Conservation (phyloP, 2,329 filamentous ascomycete genomes). For the Aspergillus bombycis region DNA sequence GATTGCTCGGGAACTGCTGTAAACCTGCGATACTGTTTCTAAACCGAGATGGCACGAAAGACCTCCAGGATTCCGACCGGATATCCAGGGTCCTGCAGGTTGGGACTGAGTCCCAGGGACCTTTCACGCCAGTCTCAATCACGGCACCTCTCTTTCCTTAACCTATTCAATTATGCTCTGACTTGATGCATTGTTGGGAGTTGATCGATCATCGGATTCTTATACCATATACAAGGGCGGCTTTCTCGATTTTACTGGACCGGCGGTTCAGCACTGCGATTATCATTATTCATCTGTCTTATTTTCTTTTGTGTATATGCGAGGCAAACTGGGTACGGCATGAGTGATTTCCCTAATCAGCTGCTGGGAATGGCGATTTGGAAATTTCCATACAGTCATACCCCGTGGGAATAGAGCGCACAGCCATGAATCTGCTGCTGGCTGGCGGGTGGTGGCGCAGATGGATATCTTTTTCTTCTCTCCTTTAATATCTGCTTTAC, state of each 20-base stretch:
- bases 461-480: constrained; percentile 7
- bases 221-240: constrained; percentile 28
- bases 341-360: constrained; percentile 9
- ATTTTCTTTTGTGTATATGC: constrained; percentile 1
- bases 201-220: constrained; percentile 27
- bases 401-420: not conserved
- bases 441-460: constrained; percentile 9
- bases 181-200: constrained; percentile 37
- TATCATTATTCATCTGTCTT: constrained; percentile 8
- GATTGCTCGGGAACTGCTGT: constrained; percentile 23
- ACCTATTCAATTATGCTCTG: constrained; percentile 18
- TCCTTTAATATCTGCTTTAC: constrained; percentile 1
- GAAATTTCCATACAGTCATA: not conserved
- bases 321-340: constrained; percentile 7
- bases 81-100: constrained; percentile 23
- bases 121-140: constrained; percentile 8
- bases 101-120: constrained; percentile 18
- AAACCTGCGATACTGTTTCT: constrained; percentile 6
- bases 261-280: constrained; percentile 17
- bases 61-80: constrained; percentile 13
- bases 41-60: constrained; percentile 1
- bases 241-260: constrained; percentile 21
- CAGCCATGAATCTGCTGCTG: constrained; percentile 13
- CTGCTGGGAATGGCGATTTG: constrained; percentile 10
- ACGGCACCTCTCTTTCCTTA: constrained; percentile 14